Evolutionary conservation across 75 land plant species (phyloP).

Genomic region (Picea glauca): DNA sequence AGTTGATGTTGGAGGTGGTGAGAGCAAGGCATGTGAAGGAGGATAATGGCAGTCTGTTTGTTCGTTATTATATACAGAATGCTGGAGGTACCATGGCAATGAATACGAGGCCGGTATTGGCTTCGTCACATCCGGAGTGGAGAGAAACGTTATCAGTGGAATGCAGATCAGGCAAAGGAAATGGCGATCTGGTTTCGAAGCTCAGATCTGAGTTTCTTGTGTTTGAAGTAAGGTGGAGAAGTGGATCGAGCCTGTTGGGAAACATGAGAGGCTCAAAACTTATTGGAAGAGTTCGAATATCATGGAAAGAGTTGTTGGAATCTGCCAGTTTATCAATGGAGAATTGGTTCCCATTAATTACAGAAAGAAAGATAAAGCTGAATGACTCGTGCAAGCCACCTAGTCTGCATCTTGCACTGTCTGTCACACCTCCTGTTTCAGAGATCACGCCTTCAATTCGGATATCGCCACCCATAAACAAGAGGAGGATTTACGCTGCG

Average conservation of each 20-base stretch:
- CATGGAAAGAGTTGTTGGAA: conserved; percentile 27
- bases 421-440: not conserved
- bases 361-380: not conserved
- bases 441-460: no score
- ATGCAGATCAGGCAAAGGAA: conserved; percentile 4
- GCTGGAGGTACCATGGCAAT: not conserved
- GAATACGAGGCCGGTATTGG: not conserved
- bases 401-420: conserved; percentile 7
- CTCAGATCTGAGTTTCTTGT: conserved; percentile 17
- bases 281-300: conserved; percentile 27
- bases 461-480: not conserved
- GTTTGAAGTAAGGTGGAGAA: conserved; percentile 36
- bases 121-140: not conserved
- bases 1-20: conserved; percentile 4
- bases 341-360: conserved; percentile 19
- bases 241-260: conserved; percentile 1
- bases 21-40: not conserved
- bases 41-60: conserved; percentile 8
- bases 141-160: conserved; percentile 18
- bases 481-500: not conserved
- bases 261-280: conserved; percentile 15
- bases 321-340: conserved; percentile 18
- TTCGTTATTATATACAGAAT: conserved; percentile 1
- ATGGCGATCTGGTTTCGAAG: not conserved
- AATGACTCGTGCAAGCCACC: conserved; percentile 14